Conservation (phyloP, 2,329 filamentous ascomycete genomes). For the Pyricularia pennisetigena region DNA sequence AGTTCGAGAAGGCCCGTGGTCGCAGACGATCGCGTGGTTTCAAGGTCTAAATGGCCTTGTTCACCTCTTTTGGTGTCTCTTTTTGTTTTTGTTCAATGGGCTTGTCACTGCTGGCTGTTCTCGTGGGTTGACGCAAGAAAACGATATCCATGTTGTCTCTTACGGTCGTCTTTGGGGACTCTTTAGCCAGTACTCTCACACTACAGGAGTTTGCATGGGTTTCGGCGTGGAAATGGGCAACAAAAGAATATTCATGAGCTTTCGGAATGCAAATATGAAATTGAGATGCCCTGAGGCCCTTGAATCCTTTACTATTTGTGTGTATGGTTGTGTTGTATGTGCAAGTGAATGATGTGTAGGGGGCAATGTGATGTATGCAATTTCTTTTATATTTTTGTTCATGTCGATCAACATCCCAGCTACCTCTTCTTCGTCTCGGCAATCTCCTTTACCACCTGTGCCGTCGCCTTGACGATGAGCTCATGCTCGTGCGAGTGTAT, state of each 20-base stretch:
- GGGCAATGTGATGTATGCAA: background rate
- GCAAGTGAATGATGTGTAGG: background rate
- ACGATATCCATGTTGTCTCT: background rate
- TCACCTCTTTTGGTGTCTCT: background rate
- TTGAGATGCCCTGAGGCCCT: constrained; percentile 5
- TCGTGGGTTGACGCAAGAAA: background rate
- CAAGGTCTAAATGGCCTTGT: constrained; percentile 76
- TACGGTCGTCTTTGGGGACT: background rate
- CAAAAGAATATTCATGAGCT: constrained; percentile 4
- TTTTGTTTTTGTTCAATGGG: constrained; percentile 4
- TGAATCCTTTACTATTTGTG: background rate
- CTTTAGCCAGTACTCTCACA: constrained; percentile 3
- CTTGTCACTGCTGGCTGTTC: background rate
- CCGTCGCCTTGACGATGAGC: constrained; percentile 67
- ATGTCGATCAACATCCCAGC: background rate
- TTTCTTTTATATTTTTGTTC: background rate
- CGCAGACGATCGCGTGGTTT: constrained; percentile 97
- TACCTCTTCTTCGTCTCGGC: constrained; percentile 6
- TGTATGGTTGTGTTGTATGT: background rate
- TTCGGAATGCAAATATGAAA: constrained; percentile 7
- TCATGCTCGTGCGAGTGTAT: constrained; percentile 71
- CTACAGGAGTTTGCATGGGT: constrained; percentile 5
- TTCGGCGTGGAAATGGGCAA: constrained; percentile 8
- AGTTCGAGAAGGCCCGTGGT: constrained; percentile 99
- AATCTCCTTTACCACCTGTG: constrained; percentile 32